Evolutionary conservation across 768 basidiomycete genomes (phyloP).

Genomic region (Psilocybe tampanensis): DNA sequence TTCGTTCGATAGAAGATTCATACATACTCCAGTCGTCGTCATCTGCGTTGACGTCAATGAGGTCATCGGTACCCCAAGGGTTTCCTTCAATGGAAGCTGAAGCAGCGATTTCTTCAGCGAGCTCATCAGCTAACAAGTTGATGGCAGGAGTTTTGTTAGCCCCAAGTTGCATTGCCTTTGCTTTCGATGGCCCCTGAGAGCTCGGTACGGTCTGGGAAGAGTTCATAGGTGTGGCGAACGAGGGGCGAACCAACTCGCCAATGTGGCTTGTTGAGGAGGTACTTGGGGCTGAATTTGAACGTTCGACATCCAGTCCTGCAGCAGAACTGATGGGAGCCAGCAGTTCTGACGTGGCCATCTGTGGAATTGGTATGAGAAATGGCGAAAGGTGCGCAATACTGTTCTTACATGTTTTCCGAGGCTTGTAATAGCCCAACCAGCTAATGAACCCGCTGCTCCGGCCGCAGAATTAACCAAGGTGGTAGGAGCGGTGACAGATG

Average conservation of each 20-base stretch:
- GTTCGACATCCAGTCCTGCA: constrained; percentile 29
- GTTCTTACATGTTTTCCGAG: constrained; percentile 72
- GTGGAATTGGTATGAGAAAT: constrained; percentile 1
- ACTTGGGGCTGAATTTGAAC: constrained; percentile 45
- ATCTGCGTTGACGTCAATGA: constrained; percentile 94
- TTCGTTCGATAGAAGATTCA: neutral
- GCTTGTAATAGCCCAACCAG: constrained; percentile 96
- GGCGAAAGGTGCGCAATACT: neutral
- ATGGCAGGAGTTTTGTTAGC: constrained; percentile 47
- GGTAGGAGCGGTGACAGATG: constrained; percentile 37
- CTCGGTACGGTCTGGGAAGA: constrained; percentile 16
- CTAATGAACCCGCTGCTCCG: constrained; percentile 88
- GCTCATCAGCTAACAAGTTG: constrained; percentile 47
- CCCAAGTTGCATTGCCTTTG: constrained; percentile 74
- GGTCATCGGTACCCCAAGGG: constrained; percentile 75
- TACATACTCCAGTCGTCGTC: constrained; percentile 91
- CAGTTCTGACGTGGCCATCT: constrained; percentile 76
- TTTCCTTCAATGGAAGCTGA: constrained; percentile 40
- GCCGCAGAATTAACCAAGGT: constrained; percentile 83
- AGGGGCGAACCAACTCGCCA: constrained; percentile 25
- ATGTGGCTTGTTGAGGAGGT: constrained; percentile 23
- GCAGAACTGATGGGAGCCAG: constrained; percentile 62
- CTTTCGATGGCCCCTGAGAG: constrained; percentile 31
- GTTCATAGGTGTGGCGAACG: constrained; percentile 15
- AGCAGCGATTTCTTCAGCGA: constrained; percentile 55